Base-by-base conservation (phyloP, 257 asterid species). In the Salvia rosmarinus region DNA sequence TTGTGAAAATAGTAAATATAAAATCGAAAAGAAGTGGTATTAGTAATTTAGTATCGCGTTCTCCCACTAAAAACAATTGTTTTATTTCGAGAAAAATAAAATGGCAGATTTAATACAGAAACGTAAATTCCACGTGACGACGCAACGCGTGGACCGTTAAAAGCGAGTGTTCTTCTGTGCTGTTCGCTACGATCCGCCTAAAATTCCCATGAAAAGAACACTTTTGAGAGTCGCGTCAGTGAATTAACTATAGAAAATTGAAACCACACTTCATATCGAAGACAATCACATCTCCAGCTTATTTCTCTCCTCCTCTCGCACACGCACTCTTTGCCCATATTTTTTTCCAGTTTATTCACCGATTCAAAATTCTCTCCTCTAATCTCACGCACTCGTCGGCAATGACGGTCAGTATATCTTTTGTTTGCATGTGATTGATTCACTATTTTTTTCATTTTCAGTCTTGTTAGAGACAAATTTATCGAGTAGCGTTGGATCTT, bases 371-470 rank as follows among this genome's bases (percentile, higher is more conserved):
- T 58, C 17, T 62, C 77, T 75, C 77, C 71, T n/a, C 47, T 57
- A 55, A 76, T 69, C 80, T 6, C 56, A 16, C 52, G 58, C 43
- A 28, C 34, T 66, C 76, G 30, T 55, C 58, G 35, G 63, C 19
- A 8, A 83, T 83, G 88, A 55, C 84, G 85, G 88, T 83, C 13
- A 73, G 88, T 78, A 28, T 19, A 43, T 44, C 44, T 60, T 20
- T 64, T 67, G 55, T 39, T 67, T 75, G 42, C 64, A 37, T 72
- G 35, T 47, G 57, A 28, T 70, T 76, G 17, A 11, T 51, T 64
- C 34, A 4, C 5, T 16, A 17, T 21, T 35, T 32, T 39, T 30
- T n/a, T 0, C 23, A 5, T 23, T 30, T 54, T 78, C 57, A 9
- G 10, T 28, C 50, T 14, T 35, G 2, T 10, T 42, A 54, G 68